Conservation (phyloP, 129 eudicot genomes). For the Calendula officinalis region DNA sequence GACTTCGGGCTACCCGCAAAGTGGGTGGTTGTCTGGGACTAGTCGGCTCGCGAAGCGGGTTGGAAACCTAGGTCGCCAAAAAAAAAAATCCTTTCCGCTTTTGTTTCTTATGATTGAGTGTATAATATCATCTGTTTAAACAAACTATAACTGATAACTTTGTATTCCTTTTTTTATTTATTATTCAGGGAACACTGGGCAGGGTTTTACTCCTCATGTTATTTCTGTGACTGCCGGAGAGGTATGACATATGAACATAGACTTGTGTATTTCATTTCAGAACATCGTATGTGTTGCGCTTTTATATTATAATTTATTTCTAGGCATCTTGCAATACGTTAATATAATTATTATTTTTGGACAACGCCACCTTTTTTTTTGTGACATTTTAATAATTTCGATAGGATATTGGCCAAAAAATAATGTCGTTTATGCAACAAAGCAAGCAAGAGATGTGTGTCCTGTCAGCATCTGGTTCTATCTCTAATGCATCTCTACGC, state of each 20-base stretch:
- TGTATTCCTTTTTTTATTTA: conserved; percentile 12
- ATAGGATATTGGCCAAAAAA: conserved; percentile 73
- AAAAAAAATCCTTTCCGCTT: too few relatives aligned
- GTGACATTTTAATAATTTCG: not conserved
- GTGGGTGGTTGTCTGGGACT: too few relatives aligned
- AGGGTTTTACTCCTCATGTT: conserved; percentile 63
- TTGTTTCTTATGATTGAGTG: too few relatives aligned
- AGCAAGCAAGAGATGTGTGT: conserved; percentile 69
- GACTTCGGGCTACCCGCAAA: too few relatives aligned
- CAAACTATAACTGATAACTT: conserved; percentile 3
- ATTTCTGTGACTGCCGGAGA: conserved; percentile 72
- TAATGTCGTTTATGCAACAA: conserved; percentile 69
- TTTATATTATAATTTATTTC: not conserved
- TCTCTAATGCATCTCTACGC: conserved; percentile 65
- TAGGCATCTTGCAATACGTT: too few relatives aligned
- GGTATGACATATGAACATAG: conserved; percentile 36
- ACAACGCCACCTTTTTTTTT: not conserved
- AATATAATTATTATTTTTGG: not conserved
- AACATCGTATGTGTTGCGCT: not conserved
- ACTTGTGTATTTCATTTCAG: not conserved
- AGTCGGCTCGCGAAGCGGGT: too few relatives aligned
- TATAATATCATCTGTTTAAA: not conserved
- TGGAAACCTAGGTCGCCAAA: too few relatives aligned
- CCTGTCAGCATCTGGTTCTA: conserved; percentile 84
- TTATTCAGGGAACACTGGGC: conserved; percentile 57